These are phyloP conservation scores for Fusarium camptoceras DNA, from an alignment of 2,329 filamentous ascomycete species.

Conservation along the genomic window DNA sequence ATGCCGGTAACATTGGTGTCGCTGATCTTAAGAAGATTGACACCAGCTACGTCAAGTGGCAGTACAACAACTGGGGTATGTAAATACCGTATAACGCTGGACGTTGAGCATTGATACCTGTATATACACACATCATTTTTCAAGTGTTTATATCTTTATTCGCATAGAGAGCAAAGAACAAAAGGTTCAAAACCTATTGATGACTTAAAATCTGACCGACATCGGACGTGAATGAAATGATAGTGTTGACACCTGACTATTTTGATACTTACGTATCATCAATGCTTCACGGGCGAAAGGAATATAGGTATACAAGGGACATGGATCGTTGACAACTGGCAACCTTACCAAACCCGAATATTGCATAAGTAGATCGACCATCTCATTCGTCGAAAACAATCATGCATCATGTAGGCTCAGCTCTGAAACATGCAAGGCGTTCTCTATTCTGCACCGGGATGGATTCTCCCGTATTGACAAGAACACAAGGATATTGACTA, in stretches of 20 bases:
- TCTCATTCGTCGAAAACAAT: conserved; percentile 15
- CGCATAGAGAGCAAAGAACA: conserved; percentile 20
- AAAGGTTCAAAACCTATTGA: not conserved
- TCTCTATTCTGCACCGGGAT: conserved; percentile 10
- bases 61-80: conserved; percentile 43
- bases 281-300: not conserved
- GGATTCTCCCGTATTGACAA: not conserved
- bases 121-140: conserved; percentile 38
- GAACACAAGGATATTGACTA: not conserved
- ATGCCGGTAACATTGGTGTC: conserved; percentile 58
- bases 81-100: conserved; percentile 19
- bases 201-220: not conserved
- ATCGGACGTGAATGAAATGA: not conserved
- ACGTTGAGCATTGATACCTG: conserved; percentile 13
- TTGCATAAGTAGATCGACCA: not conserved
- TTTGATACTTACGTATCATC: not conserved
- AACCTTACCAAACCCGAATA: not conserved
- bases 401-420: conserved; percentile 24
- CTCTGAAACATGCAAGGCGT: conserved; percentile 30
- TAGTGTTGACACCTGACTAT: not conserved
- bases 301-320: not conserved
- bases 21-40: conserved; percentile 52
- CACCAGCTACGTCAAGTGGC: conserved; percentile 46
- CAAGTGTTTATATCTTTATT: conserved; percentile 31
- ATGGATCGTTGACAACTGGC: not conserved